Evolutionary conservation across 1,284 basidiomycete species (phyloP), one percentile per base, ranked within the genome.

Genomic region (Leccinum subspadiceum): DNA sequence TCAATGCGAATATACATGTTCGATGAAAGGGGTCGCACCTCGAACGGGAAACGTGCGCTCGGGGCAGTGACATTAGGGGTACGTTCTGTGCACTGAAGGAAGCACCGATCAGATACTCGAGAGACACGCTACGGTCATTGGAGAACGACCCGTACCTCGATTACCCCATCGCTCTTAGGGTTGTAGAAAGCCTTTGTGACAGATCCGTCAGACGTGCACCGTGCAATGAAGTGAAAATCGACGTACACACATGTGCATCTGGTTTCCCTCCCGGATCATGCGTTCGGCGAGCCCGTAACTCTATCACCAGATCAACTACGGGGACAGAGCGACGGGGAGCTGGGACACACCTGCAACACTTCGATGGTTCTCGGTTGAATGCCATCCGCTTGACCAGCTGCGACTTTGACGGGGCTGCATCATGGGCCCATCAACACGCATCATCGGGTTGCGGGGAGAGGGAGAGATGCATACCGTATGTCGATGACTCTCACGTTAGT

Each of bases 321-420:
- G 17, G 41, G 15, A 20, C 8, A 20, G 41, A 44, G 17, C 5
- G 5, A 44, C 10, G 17, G 17, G 41, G 41, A 44, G 41, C 5
- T 5, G 17, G n/a, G 5, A 84, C 20, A 2, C 54, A 84, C 87
- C 80, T 90, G 86, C 24, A 93, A 74, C 5, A 92, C 85, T 72
- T 93, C 91, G 53, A 92, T 83, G 1, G 89, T 90, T 44, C 90
- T 81, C 0, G 88, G 87, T 68, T 90, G 87, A 54, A 92, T 86
- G 4, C 90, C 90, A 68, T 93, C 90, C 0, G 89, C 90, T 68
- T 92, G 89, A 13, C 91, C 91, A 5, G 84, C 84, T 39, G 78
- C 69, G 12, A 90, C 81, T 65, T 81, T 85, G 13, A 65, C 62
- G 5, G 85, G 80, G 63, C 88, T 90, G 60, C 7, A 9, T 9